phyloP scores from a whole-genome alignment of 2,329 filamentous ascomycete genomes.

The Chaetomium olivaceum region DNA sequence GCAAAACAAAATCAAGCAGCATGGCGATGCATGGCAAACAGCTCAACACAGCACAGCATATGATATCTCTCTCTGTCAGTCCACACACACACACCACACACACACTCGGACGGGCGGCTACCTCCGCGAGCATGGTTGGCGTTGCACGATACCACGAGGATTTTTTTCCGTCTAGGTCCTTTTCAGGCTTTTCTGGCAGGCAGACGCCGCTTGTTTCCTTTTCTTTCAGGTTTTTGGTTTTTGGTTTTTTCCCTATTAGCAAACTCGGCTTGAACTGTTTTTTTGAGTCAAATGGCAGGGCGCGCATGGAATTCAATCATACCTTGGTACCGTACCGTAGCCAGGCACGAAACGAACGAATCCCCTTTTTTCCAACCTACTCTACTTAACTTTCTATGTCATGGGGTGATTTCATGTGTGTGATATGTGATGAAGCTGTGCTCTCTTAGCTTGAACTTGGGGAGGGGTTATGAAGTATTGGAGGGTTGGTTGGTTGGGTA shows the following conservation, averaged over 20 bases:
- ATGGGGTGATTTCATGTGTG: neutral
- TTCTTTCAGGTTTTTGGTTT: neutral
- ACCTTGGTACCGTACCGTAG: constrained; percentile 9
- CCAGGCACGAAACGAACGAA: constrained; percentile 7
- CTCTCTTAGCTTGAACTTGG: neutral
- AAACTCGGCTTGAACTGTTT: neutral
- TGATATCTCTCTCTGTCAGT: constrained; percentile 2
- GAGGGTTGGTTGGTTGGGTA: neutral
- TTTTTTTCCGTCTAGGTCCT: constrained; percentile 3
- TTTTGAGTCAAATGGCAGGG: neutral
- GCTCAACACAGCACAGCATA: constrained; percentile 16
- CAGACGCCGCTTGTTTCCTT: neutral
- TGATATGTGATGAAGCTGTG: neutral
- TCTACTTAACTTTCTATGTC: neutral
- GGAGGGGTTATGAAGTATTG: neutral
- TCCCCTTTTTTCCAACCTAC: neutral
- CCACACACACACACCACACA: neutral
- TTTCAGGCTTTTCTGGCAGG: constrained; percentile 1
- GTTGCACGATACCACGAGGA: constrained; percentile 33
- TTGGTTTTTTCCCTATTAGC: neutral
- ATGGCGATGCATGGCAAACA: constrained; percentile 15
- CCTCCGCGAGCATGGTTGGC: constrained; percentile 29
- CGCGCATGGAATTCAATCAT: constrained; percentile 5
- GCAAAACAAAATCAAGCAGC: constrained; percentile 17
- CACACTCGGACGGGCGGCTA: neutral